Conservation (phyloP, 1,284 basidiomycete genomes). For the Volvariella surrecta region DNA sequence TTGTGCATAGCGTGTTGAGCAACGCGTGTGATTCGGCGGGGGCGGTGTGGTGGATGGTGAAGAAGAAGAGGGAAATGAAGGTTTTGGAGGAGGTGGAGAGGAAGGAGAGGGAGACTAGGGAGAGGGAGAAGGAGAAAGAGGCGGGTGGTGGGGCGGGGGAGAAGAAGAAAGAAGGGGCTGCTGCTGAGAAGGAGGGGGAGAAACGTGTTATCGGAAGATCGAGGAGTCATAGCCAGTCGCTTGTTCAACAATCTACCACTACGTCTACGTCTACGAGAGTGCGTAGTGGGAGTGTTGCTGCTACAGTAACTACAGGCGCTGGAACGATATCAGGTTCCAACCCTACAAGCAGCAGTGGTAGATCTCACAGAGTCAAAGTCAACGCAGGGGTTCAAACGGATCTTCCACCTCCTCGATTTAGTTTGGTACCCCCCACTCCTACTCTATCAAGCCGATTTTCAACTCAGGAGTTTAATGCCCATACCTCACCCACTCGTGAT, state of each 20-base stretch:
- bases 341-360: too few species aligned
- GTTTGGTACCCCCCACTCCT: conserved; percentile 96
- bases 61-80: conserved; percentile 68
- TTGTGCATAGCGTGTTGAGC: conserved; percentile 85
- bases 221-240: too few species aligned
- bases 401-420: conserved; percentile 61
- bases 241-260: too few species aligned
- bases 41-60: conserved; percentile 96
- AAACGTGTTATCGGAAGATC: too few species aligned
- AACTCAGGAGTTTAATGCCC: too few species aligned
- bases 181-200: too few species aligned
- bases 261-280: too few species aligned
- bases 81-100: conserved; percentile 25
- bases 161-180: conserved; percentile 21
- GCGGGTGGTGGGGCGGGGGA: conserved; percentile 12
- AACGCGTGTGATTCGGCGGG: conserved; percentile 92
- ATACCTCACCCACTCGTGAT: too few species aligned
- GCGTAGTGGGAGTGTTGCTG: too few species aligned
- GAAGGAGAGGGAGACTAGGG: too few species aligned
- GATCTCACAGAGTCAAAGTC: neutral
- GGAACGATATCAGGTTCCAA: too few species aligned
- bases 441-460: conserved; percentile 29
- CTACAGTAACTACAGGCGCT: too few species aligned
- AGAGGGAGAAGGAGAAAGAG: conserved; percentile 11
- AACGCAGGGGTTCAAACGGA: conserved; percentile 33